phyloP scores from a whole-genome alignment of 148 eudicot species.

The Vaccinium myrtillus region DNA sequence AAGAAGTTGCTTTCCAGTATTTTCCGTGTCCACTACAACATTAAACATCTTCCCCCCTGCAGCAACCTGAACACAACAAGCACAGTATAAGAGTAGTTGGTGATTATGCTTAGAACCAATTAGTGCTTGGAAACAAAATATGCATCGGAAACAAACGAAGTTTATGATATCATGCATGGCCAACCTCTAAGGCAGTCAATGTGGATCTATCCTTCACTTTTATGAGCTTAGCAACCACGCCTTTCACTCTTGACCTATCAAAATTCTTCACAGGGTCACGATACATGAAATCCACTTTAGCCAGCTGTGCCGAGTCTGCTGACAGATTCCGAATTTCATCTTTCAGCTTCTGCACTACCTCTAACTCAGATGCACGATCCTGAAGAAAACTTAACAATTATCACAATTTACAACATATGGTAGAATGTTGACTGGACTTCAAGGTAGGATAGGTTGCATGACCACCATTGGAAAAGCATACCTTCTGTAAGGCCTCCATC shows the following conservation, averaged over 20 bases:
- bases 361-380: constrained; percentile 72
- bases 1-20: constrained; percentile 83
- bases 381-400: constrained; percentile 17
- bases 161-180: constrained; percentile 12
- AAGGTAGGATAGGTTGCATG: background rate
- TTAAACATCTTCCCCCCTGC: constrained; percentile 92
- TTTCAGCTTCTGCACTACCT: constrained; percentile 70
- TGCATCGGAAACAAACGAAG: constrained; percentile 5
- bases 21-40: constrained; percentile 86
- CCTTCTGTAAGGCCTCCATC: constrained; percentile 79
- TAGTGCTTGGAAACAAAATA: constrained; percentile 6
- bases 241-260: constrained; percentile 86
- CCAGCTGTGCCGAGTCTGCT: constrained; percentile 57
- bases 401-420: background rate
- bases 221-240: constrained; percentile 92
- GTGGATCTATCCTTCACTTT: constrained; percentile 89
- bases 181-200: constrained; percentile 94
- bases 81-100: background rate
- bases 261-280: constrained; percentile 80
- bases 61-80: constrained; percentile 60
- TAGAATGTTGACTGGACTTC: background rate
- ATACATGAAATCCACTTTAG: constrained; percentile 78
- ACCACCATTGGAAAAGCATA: constrained; percentile 23
- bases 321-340: constrained; percentile 65
- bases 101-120: background rate